These are phyloP conservation scores for Telfairia occidentalis DNA, from an alignment of 331 rosid species.

Conservation along the genomic window DNA sequence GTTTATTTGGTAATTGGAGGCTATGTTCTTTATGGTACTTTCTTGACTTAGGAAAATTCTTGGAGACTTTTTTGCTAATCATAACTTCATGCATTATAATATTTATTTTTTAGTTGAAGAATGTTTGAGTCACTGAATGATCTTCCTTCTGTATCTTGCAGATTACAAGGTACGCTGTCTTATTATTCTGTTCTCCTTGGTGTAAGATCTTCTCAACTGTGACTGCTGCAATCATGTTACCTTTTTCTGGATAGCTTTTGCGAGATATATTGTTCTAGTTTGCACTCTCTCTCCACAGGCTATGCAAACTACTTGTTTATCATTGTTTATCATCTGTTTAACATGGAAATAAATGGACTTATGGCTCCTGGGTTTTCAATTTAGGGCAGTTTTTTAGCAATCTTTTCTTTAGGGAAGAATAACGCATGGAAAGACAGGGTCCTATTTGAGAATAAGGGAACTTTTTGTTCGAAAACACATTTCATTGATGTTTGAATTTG, in stretches of 20 bases:
- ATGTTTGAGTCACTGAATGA: background rate
- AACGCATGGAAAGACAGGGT: background rate
- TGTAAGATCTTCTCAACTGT: background rate
- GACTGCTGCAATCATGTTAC: constrained; percentile 2
- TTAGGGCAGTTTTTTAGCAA: background rate
- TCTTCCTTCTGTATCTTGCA: constrained; percentile 8
- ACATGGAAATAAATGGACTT: background rate
- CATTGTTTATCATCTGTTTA: background rate
- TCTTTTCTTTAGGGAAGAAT: background rate
- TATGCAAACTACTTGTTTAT: background rate
- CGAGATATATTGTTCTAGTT: background rate
- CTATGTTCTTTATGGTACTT: background rate
- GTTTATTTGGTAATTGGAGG: background rate
- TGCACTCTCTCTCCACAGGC: constrained; percentile 2
- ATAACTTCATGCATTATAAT: background rate
- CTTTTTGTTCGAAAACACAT: background rate
- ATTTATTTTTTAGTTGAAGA: background rate
- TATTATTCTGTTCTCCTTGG: constrained; percentile 7
- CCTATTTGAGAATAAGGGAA: background rate
- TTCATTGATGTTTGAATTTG: background rate
- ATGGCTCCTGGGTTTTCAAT: background rate
- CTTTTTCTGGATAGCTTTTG: background rate
- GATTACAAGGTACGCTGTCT: constrained; percentile 18
- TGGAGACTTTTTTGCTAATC: background rate
- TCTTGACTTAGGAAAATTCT: background rate